Evolutionary conservation across 768 basidiomycete species (phyloP), one percentile per base, ranked within the genome.

Genomic region (Lyophyllum decastes): DNA sequence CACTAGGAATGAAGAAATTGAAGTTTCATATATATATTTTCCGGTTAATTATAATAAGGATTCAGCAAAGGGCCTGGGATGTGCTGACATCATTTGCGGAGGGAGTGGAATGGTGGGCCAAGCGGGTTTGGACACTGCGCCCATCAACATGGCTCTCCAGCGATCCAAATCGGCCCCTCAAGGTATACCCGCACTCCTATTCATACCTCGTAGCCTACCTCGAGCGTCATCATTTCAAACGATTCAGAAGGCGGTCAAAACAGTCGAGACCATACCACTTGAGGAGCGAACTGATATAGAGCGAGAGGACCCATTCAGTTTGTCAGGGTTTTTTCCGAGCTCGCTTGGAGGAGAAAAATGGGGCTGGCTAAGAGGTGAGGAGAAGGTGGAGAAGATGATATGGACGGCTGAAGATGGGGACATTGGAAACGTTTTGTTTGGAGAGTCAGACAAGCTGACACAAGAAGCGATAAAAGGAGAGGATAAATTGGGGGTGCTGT

Each of bases 401-500:
- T 25, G 26, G 44, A 11, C 33, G 22, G 65, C 65, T 27, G 59
- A 52, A 48, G 55, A 51, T 5, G 64, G 63, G 25, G 61, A 50
- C 25, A 59, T 52, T 35, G 58, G 49, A 52, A 55, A 56, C 41
- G 49, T 60, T 16, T 58, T 62, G 43, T 72, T 59, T 63, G 62
- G 61, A 45, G 49, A 59, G 41, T 63, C 64, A 49, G 70, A 73
- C 63, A 66, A 65, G 56, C 55, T 65, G 49, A 72, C 71, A 27
- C 66, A 74, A 46, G 73, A 75, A 50, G 64, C 64, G 52, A 71
- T 78, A 49, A 71, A 71, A 58, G 70, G 68, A 22, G 81, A 82
- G 59, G 82, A 83, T 68, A 82, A 82, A 70, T 62, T 82, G 59
- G 82, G 82, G 26, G 70, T 82, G 24, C 67, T 83, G 54, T 71